Conservation (phyloP, 768 basidiomycete species). For the Tulasnella sp. region DNA sequence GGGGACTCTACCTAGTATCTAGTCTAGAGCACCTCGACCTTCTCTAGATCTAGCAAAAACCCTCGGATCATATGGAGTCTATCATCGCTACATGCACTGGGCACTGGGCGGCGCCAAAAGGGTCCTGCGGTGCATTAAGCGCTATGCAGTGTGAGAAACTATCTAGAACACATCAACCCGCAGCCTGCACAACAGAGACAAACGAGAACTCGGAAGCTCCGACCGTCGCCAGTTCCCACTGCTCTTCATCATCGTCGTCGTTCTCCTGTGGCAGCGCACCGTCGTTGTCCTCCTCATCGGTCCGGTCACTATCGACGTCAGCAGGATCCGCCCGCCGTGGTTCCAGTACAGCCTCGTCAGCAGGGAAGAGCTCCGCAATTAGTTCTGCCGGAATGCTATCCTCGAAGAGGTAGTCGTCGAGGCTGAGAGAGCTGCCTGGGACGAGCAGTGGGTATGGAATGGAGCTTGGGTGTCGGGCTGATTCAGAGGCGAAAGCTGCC, state of each 20-base stretch:
- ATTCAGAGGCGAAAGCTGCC: not conserved
- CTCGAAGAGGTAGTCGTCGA: conserved; percentile 13
- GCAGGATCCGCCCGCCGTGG: not conserved
- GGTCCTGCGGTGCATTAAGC: not conserved
- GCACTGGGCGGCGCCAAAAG: not conserved
- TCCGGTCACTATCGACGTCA: not conserved
- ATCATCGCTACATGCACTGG: not conserved
- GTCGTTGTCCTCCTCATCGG: conserved; percentile 16
- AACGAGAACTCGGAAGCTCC: conserved; percentile 19
- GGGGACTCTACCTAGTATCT: not conserved
- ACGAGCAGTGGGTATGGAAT: not conserved
- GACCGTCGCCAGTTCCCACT: conserved; percentile 18
- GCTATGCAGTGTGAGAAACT: not conserved
- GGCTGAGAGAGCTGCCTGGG: not conserved
- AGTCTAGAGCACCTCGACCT: not conserved
- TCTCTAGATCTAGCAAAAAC: not conserved
- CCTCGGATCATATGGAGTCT: too few species aligned
- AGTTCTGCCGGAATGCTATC: conserved; percentile 19
- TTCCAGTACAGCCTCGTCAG: not conserved
- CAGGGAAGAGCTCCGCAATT: not conserved
- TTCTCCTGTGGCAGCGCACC: not conserved
- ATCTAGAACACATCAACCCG: not conserved
- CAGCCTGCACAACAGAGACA: conserved; percentile 8
- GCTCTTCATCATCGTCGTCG: conserved; percentile 5
- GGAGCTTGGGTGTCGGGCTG: not conserved